Evolutionary conservation across 2,329 filamentous ascomycete species (phyloP), one percentile per base, ranked within the genome.

Genomic region (Clonostachys chloroleuca): DNA sequence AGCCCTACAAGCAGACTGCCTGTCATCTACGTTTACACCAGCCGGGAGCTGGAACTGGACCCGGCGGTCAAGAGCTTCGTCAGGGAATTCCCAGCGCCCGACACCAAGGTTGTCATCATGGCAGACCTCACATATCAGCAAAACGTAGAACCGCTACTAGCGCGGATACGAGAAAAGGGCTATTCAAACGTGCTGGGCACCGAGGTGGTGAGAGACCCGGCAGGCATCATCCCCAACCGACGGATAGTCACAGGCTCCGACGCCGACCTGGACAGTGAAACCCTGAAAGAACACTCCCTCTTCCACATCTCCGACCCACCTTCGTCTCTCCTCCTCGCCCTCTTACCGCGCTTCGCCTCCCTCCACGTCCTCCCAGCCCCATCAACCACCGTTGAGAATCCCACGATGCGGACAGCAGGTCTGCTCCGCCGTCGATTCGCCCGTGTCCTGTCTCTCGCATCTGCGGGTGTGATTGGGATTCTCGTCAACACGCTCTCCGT

Each of bases 401-500:
- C 65, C 5, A 70, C 64, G 8, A 62, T 61, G 43, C 72, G 73
- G 8, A 77, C 81, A 2, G 65, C 73, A 5, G 70, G 71, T 5
- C 66, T 82, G 10, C 81, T 99, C 14, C 85, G 89, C 24, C 86
- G 94, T 3, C 88, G 94, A 36, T 99, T 97, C 65, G 94, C 87
- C 1, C 84, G 94, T 49, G 77, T 96, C 12, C 86, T 92, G 2
- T 83, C 83, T 0, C 82, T 97, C 30, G 83, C 86, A 16, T 89
- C 90, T 0, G 87, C 85, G 0, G 84, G 90, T 17, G 83, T 96
- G 44, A 90, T 96, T 56, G 94, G 94, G 8, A 96, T 99, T 51
- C 74, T 99, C 2, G 91, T 99, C 66, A 97, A 97, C 67, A 99
- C 94, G 0, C 81, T 99, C 5, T 92, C 87, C 18, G 90, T 97